phyloP scores from a whole-genome alignment of 1,284 basidiomycete genomes.

The Cryptococcus sp. region DNA sequence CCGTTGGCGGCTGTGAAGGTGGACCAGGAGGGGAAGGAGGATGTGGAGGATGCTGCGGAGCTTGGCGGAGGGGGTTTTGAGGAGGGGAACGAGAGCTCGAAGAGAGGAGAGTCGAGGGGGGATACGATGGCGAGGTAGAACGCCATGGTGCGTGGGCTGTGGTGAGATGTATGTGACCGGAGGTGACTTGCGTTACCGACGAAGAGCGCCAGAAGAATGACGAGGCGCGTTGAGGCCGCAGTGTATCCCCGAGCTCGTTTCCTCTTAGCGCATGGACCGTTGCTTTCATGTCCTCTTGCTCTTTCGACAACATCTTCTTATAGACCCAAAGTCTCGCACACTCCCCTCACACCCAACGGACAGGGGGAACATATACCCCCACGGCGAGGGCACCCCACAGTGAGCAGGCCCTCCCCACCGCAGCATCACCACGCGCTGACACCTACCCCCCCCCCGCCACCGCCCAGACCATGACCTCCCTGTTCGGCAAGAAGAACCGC shows the following conservation, averaged over 20 bases:
- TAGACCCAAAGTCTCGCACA: no score
- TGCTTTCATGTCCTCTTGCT: background rate
- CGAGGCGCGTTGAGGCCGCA: background rate
- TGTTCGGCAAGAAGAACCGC: constrained; percentile 33
- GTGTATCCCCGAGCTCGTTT: background rate
- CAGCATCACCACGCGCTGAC: background rate
- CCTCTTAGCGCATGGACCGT: background rate
- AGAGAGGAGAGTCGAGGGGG: constrained; percentile 48
- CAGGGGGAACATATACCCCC: background rate
- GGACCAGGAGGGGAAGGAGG: constrained; percentile 47
- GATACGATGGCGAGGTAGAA: constrained; percentile 52
- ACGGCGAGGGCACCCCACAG: background rate
- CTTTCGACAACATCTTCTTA: no score
- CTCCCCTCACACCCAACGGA: no score
- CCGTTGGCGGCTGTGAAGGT: constrained; percentile 40
- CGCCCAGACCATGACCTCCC: constrained; percentile 26
- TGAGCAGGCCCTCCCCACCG: background rate
- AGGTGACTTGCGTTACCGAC: no score
- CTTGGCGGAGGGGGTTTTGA: constrained; percentile 26
- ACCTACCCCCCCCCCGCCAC: background rate
- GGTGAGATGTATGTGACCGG: no score
- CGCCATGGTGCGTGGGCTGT: constrained; percentile 37
- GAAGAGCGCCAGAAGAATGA: no score
- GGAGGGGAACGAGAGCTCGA: constrained; percentile 45
- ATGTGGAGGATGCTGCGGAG: constrained; percentile 15